These are phyloP conservation scores for Mycena kentingensis DNA, from an alignment of 768 basidiomycete species.

Conservation along the genomic window DNA sequence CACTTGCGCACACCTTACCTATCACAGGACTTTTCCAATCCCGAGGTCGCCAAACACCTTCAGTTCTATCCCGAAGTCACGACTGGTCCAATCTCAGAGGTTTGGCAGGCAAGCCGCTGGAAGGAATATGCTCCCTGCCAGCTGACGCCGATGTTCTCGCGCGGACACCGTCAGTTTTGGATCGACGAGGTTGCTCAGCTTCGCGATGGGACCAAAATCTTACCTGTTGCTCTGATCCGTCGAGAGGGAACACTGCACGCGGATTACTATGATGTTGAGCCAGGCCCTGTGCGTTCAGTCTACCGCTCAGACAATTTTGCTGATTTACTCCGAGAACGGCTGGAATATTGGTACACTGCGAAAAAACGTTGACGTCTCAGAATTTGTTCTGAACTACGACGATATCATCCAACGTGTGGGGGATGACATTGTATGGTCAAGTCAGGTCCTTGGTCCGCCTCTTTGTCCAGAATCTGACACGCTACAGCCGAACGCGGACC, in stretches of 20 bases:
- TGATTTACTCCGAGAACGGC: slow-evolving; percentile 11
- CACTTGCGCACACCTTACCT: neutral
- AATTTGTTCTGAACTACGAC: too few species aligned
- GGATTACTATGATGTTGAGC: neutral
- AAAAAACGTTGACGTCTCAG: too few species aligned
- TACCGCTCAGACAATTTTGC: slow-evolving; percentile 9
- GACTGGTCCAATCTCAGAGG: slow-evolving; percentile 10
- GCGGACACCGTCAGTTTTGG: slow-evolving; percentile 17
- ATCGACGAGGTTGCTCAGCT: slow-evolving; percentile 21
- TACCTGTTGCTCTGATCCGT: neutral
- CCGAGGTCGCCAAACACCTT: slow-evolving; percentile 10
- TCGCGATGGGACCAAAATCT: neutral
- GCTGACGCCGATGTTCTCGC: slow-evolving; percentile 18
- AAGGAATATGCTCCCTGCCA: slow-evolving; percentile 2
- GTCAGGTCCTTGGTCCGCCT: slow-evolving; percentile 20
- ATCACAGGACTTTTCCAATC: slow-evolving; percentile 21
- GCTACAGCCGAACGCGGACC: slow-evolving; percentile 13
- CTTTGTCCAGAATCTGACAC: slow-evolving; percentile 25
- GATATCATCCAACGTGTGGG: slow-evolving; percentile 2
- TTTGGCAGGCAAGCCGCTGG: slow-evolving; percentile 17
- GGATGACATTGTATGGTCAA: slow-evolving; percentile 3
- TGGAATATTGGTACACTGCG: slow-evolving; percentile 18
- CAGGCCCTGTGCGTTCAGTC: neutral
- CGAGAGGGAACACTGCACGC: neutral
- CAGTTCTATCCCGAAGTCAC: slow-evolving; percentile 18